These are phyloP conservation scores for Sphagnum fallax DNA, from an alignment of 228 moss, liverwort and hornwort species.

Conservation along the genomic window DNA sequence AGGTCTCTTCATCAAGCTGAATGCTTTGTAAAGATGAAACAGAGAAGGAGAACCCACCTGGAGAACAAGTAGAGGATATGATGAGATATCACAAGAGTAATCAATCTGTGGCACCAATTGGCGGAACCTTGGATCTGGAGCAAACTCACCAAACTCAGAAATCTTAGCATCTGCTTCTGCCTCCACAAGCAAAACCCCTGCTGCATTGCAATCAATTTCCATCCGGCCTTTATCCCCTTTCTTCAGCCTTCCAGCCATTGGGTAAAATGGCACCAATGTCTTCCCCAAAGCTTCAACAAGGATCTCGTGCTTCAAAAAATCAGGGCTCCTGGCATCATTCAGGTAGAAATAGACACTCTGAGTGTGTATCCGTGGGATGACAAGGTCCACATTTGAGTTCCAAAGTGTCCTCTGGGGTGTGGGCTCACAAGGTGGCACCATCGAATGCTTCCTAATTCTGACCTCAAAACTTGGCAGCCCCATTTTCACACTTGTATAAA, in stretches of 20 bases:
- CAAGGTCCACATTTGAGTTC: constrained; percentile 88
- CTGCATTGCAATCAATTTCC: constrained; percentile 63
- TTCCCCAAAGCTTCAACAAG: constrained; percentile 63
- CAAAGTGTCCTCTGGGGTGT: constrained; percentile 57
- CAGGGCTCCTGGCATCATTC: constrained; percentile 18
- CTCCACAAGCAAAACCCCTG: constrained; percentile 79
- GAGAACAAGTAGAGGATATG: constrained; percentile 72
- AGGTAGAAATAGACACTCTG: constrained; percentile 82
- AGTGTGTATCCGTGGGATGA: constrained; percentile 82
- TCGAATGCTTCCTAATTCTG: constrained; percentile 44
- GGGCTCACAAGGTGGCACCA: constrained; percentile 60
- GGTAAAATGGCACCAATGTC: constrained; percentile 75
- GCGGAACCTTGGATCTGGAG: constrained; percentile 67
- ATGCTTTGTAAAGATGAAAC: neutral
- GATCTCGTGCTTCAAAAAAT: constrained; percentile 55
- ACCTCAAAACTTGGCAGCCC: constrained; percentile 26
- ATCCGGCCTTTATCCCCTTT: constrained; percentile 41
- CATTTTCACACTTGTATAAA: neutral
- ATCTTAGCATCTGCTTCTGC: constrained; percentile 57
- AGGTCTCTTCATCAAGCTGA: too few species aligned
- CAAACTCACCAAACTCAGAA: constrained; percentile 75
- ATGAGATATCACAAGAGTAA: constrained; percentile 45
- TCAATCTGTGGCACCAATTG: constrained; percentile 77
- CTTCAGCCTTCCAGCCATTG: constrained; percentile 76
- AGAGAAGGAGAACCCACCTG: constrained; percentile 45